Percentiles rank a stretch among this genome's conserved stretches.
Conservation (phyloP, 371 early-diverging fungal genomes). For the Actinomucor elegans region DNA sequence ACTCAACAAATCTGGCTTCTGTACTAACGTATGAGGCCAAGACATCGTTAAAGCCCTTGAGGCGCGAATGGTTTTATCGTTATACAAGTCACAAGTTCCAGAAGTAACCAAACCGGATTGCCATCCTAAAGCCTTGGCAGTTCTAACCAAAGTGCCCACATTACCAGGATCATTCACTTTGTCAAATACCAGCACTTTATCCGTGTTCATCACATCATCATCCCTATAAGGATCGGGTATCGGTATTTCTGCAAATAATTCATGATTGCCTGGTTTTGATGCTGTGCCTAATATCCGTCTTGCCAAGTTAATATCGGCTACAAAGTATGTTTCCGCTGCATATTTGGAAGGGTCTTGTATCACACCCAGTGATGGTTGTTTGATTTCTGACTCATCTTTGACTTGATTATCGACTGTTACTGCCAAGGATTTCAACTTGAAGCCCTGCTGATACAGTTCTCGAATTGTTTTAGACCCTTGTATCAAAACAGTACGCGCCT, state of each 20-base stretch:
- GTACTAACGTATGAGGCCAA: slow-evolving; percentile 36
- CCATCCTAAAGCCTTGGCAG: slow-evolving; percentile 59
- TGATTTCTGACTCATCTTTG: slow-evolving; percentile 25
- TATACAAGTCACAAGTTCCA: slow-evolving; percentile 53
- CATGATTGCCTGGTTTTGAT: slow-evolving; percentile 43
- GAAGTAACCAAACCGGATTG: slow-evolving; percentile 44
- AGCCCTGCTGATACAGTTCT: slow-evolving; percentile 31
- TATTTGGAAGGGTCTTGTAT: slow-evolving; percentile 33
- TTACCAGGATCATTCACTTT: slow-evolving; percentile 58
- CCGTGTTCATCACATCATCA: not conserved
- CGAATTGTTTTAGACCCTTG: slow-evolving; percentile 39
- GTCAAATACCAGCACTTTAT: slow-evolving; percentile 50
- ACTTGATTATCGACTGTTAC: slow-evolving; percentile 36
- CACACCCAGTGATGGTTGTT: slow-evolving; percentile 32
- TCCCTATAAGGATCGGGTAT: slow-evolving; percentile 16
- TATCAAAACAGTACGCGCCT: slow-evolving; percentile 28
- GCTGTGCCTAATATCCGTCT: slow-evolving; percentile 50
- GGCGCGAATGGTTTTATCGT: slow-evolving; percentile 55
- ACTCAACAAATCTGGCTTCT: slow-evolving; percentile 22
- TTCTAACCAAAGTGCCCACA: slow-evolving; percentile 53
- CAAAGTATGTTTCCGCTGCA: slow-evolving; percentile 35
- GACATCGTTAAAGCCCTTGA: slow-evolving; percentile 46
- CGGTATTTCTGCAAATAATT: slow-evolving; percentile 46
- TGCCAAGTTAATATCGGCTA: slow-evolving; percentile 41
- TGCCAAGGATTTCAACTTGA: slow-evolving; percentile 26